Evolutionary conservation across 169 alveolate species (phyloP), one percentile per base, ranked within the genome.

Genomic region (Eimeria nieschulzi): DNA sequence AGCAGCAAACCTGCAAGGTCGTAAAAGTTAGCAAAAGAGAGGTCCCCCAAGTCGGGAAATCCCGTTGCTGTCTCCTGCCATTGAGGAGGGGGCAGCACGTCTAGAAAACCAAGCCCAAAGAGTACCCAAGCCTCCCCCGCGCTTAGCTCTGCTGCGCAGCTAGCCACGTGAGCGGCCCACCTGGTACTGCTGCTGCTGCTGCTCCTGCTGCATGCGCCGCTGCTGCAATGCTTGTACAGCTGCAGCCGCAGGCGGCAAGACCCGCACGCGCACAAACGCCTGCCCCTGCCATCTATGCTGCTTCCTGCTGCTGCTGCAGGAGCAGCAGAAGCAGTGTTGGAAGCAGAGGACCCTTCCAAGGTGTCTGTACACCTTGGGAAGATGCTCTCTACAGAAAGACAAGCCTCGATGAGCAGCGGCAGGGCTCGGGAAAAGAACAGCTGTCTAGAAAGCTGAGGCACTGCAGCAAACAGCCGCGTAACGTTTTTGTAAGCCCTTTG

Each of bases 111-210:
- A 21, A 83, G 80, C 33, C 79, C 70, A 7, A 83, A 63, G 54
- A 83, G 91, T 7, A 61, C 91, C 70, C 70, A 66, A 56, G 70
- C 91, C 53, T 83, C 91, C 9, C 82, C 91, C 8, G 91, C 91
- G 46, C 79, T 46, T 39, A 83, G 23, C 53, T 83, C 91, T 10
- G 71, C 91, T 26, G 61, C 70, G 6, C 56, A 73, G 76, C 76
- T 66, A 21, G 76, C 46, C 39, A 66, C 76, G 13, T 66, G 76
- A 19, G 15, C 76, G 23, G 12, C 12, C 76, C 76, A 66, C 15
- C n/a, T 56, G n/a, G 66, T 56, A 56, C 10, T 17, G 66, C 66
- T 56, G 66, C 66, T n/a, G 23, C n/a, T 59, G 68, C 68, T 59
- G 39, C 76, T 21, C 39, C 46, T 66, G 26, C 76, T 66, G 76